A percentile compares a stretch with the other conserved stretches of the same genome.
Evolutionary conservation across 306 rosid species (phyloP).

Genomic region (Begonia masoniana): DNA sequence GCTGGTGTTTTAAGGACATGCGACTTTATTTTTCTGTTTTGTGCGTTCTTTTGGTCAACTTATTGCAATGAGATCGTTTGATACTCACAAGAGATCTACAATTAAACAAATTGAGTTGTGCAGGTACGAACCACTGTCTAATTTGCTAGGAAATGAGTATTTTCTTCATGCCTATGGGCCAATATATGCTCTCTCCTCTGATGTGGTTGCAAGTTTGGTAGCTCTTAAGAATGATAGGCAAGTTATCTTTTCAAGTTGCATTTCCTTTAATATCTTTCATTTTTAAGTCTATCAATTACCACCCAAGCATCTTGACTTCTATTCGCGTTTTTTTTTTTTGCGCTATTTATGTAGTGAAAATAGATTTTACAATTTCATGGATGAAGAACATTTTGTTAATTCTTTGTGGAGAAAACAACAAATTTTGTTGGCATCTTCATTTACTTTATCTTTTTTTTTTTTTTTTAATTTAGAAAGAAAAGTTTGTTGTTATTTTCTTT

Average conservation of each 20-base stretch:
- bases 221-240: slow-evolving; percentile 78
- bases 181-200: slow-evolving; percentile 82
- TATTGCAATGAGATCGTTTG: too few species aligned
- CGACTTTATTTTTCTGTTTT: too few species aligned
- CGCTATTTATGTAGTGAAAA: not conserved
- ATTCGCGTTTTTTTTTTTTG: not conserved
- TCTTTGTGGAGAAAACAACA: too few species aligned
- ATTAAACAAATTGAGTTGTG: slow-evolving; percentile 8
- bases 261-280: not conserved
- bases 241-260: slow-evolving; percentile 10
- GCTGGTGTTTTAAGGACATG: too few species aligned
- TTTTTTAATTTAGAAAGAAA: too few species aligned
- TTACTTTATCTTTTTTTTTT: too few species aligned
- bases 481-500: too few species aligned
- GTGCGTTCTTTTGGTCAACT: too few species aligned
- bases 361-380: too few species aligned
- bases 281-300: not conserved
- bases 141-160: slow-evolving; percentile 89
- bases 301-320: not conserved
- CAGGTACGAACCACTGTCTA: slow-evolving; percentile 78
- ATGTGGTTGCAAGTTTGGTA: slow-evolving; percentile 89
- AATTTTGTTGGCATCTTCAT: too few species aligned
- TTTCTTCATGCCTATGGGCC: slow-evolving; percentile 99
- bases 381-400: too few species aligned
- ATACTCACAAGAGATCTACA: too few species aligned